phyloP scores from a whole-genome alignment of 1,139 yeast species.

The Arxiozyma bovina region DNA sequence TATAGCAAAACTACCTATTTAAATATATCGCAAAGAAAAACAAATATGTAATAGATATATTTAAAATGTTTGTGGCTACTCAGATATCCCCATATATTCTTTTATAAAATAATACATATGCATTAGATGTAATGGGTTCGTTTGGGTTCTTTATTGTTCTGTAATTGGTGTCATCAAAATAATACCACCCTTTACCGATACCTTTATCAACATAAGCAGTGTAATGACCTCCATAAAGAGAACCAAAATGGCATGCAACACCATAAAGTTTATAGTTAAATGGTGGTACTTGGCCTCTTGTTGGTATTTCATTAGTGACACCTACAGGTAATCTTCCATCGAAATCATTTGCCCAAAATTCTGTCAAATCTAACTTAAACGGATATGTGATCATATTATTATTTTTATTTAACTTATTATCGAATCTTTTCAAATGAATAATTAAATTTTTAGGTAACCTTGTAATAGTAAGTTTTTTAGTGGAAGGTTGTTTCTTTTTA shows the following conservation, averaged over 20 bases:
- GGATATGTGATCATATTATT: conserved; percentile 34
- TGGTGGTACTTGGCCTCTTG: conserved; percentile 71
- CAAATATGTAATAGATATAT: neutral
- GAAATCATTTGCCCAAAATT: conserved; percentile 61
- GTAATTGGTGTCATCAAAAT: conserved; percentile 29
- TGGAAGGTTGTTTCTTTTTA: conserved; percentile 53
- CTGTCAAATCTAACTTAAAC: conserved; percentile 55
- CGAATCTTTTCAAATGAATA: conserved; percentile 74
- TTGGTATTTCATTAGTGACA: conserved; percentile 40
- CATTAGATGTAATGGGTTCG: conserved; percentile 39
- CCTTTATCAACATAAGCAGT: conserved; percentile 73
- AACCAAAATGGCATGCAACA: conserved; percentile 84
- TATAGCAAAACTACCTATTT: no score
- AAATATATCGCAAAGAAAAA: no score
- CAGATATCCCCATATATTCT: conserved; percentile 18
- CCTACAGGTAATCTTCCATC: conserved; percentile 35
- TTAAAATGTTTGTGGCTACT: neutral
- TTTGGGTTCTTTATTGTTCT: conserved; percentile 22
- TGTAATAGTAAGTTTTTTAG: conserved; percentile 61
- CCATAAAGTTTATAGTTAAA: conserved; percentile 71
- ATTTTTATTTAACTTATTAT: conserved; percentile 33
- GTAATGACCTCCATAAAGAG: conserved; percentile 82
- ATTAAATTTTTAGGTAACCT: conserved; percentile 66
- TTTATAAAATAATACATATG: conserved; percentile 65
- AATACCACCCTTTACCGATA: conserved; percentile 34